Evolutionary conservation across 345 rosid genomes (phyloP).

Genomic region (Linum usitatissimum): DNA sequence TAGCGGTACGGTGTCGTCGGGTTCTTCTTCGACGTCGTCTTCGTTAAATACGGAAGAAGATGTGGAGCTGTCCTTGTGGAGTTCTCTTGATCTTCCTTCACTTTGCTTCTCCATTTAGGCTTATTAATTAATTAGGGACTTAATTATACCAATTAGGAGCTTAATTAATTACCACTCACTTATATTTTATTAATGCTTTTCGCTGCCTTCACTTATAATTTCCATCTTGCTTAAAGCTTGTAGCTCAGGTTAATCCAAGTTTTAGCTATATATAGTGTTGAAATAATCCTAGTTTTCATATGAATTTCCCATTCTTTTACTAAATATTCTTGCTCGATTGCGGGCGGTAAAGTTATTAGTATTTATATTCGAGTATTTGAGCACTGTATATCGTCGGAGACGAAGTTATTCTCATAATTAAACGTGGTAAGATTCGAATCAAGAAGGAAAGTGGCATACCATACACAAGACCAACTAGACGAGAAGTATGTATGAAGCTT

Average conservation of each 20-base stretch:
- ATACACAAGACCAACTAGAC: too few relatives aligned
- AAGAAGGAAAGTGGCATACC: too few relatives aligned
- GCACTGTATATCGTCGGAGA: too few relatives aligned
- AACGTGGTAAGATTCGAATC: too few relatives aligned
- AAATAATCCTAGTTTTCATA: too few relatives aligned
- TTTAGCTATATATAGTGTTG: background rate
- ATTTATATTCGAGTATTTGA: too few relatives aligned
- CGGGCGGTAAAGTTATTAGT: too few relatives aligned
- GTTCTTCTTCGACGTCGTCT: slow-evolving; percentile 10
- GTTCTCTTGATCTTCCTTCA: slow-evolving; percentile 28
- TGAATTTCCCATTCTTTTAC: background rate
- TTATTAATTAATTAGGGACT: background rate
- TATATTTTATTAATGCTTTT: background rate
- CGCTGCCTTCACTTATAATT: background rate
- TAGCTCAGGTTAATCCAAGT: background rate
- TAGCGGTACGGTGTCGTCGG: background rate
- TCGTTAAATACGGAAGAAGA: slow-evolving; percentile 9
- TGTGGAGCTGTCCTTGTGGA: slow-evolving; percentile 20
- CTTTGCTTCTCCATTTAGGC: slow-evolving; percentile 14
- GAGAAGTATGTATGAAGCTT: too few relatives aligned
- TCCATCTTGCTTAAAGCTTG: background rate
- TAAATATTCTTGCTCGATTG: too few relatives aligned
- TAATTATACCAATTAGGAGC: background rate
- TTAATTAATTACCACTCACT: background rate
- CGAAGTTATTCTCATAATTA: too few relatives aligned